A percentile compares a stretch with the other conserved stretches of the same genome.
Evolutionary conservation across 495 filamentous ascomycete species (phyloP).

Genomic region (Recurvomyces mirabilis): DNA sequence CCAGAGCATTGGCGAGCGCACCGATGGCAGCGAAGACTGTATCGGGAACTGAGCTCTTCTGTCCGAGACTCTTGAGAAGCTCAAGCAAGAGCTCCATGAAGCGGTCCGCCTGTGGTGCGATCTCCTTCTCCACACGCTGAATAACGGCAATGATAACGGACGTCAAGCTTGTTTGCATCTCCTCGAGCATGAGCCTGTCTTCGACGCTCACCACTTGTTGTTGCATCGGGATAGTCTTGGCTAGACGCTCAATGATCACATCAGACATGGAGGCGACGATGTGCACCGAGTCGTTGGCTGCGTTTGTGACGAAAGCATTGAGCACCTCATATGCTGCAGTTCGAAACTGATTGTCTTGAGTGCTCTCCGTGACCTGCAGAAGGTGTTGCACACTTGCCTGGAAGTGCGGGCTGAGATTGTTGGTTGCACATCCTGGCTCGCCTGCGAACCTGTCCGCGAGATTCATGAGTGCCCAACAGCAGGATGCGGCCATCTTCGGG

Average conservation of each 20-base stretch:
- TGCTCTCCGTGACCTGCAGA: conserved; percentile 63
- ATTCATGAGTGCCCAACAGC: conserved; percentile 99
- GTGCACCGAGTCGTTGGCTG: conserved; percentile 72
- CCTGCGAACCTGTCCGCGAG: conserved; percentile 88
- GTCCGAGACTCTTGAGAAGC: conserved; percentile 61
- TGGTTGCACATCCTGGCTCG: conserved; percentile 62
- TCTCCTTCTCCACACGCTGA: conserved; percentile 81
- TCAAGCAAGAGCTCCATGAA: conserved; percentile 84
- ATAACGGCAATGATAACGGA: conserved; percentile 86
- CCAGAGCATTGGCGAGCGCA: conserved; percentile 72
- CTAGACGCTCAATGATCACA: conserved; percentile 75
- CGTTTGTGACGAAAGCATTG: conserved; percentile 80
- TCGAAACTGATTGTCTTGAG: conserved; percentile 72
- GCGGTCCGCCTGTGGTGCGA: conserved; percentile 77
- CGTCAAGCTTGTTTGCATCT: conserved; percentile 92
- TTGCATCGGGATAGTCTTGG: conserved; percentile 84
- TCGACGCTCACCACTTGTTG: conserved; percentile 91
- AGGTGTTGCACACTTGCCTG: conserved; percentile 80
- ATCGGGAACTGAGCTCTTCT: conserved; percentile 91
- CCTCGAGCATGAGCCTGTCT: conserved; percentile 84
- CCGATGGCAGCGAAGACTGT: conserved; percentile 83
- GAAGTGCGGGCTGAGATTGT: conserved; percentile 84
- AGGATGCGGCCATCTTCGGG: conserved; percentile 93
- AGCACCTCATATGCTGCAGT: conserved; percentile 98
- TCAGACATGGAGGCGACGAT: conserved; percentile 71